A percentile compares a stretch with the other conserved stretches of the same genome.
phyloP scores from a whole-genome alignment of 1,284 basidiomycete species.

The Cutaneotrichosporon mucoides region DNA sequence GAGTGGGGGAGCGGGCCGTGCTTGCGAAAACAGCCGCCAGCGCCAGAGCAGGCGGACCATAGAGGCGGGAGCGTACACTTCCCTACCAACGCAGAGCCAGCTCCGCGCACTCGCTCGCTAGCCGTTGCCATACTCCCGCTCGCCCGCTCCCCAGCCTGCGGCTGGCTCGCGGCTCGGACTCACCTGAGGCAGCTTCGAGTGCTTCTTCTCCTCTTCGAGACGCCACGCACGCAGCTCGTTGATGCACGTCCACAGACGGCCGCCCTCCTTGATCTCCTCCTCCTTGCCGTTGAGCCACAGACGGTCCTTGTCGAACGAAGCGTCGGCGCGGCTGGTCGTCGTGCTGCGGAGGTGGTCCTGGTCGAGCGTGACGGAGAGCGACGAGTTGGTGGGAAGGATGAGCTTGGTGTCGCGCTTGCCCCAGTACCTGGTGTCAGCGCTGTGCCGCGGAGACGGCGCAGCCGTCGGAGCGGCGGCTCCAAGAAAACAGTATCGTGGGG shows the following conservation, averaged over 20 bases:
- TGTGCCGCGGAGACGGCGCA: constrained; percentile 2
- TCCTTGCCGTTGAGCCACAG: constrained; percentile 94
- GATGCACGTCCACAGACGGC: constrained; percentile 81
- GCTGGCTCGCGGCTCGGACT: constrained; percentile 21
- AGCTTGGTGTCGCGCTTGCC: constrained; percentile 94
- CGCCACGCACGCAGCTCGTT: constrained; percentile 78
- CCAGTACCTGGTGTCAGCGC: constrained; percentile 71
- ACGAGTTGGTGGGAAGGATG: constrained; percentile 96
- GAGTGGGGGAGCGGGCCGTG: background rate
- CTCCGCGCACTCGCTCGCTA: no score
- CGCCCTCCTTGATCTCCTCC: constrained; percentile 77
- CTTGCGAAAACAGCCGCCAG: background rate
- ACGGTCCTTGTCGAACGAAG: constrained; percentile 66
- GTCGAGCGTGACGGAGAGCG: constrained; percentile 91
- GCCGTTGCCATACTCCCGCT: no score
- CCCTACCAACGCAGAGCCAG: no score
- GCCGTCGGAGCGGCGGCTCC: background rate
- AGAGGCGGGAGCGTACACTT: no score
- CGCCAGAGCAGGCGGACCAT: background rate
- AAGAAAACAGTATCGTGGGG: no score
- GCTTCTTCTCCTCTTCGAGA: constrained; percentile 65
- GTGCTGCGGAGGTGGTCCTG: constrained; percentile 94
- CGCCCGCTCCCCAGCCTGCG: background rate
- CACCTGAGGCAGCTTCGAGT: constrained; percentile 64
- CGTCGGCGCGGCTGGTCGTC: constrained; percentile 83